These are phyloP conservation scores for Chaetoceros tenuissimus DNA, from an alignment of 108 stramenopile genomes.

Conservation along the genomic window DNA sequence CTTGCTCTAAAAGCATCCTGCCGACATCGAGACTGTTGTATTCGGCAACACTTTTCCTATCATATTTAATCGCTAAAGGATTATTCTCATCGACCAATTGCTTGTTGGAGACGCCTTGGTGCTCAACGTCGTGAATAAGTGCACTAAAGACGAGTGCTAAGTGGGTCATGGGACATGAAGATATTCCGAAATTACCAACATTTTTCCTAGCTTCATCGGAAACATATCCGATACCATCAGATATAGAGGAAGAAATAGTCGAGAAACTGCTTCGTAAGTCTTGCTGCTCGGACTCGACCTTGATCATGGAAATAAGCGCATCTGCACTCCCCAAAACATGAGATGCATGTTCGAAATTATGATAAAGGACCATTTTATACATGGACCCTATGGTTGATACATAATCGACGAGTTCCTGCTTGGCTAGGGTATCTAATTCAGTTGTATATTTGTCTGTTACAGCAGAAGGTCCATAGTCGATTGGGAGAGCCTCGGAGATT, in stretches of 20 bases:
- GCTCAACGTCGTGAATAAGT: slow-evolving; percentile 7
- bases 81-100: slow-evolving; percentile 27
- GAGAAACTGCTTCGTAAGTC: no score
- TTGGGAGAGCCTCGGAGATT: background rate
- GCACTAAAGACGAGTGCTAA: slow-evolving; percentile 2
- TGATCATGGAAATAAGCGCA: no score
- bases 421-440: no score
- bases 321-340: slow-evolving; percentile 38
- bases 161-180: background rate
- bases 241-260: no score
- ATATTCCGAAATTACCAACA: no score
- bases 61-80: slow-evolving; percentile 26
- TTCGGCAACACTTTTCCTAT: slow-evolving; percentile 29
- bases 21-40: slow-evolving; percentile 30
- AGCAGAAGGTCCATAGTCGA: no score
- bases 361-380: slow-evolving; percentile 38
- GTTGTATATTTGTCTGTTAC: no score
- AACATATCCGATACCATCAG: no score
- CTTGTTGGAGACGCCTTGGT: slow-evolving; percentile 30
- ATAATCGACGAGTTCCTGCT: slow-evolving; percentile 20
- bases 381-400: slow-evolving; percentile 25
- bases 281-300: background rate
- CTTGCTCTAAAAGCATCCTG: no score
- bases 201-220: background rate
- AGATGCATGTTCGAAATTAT: slow-evolving; percentile 44